Base-by-base conservation (phyloP, 805 yeast genomes). In the Metschnikowia lunata region DNA sequence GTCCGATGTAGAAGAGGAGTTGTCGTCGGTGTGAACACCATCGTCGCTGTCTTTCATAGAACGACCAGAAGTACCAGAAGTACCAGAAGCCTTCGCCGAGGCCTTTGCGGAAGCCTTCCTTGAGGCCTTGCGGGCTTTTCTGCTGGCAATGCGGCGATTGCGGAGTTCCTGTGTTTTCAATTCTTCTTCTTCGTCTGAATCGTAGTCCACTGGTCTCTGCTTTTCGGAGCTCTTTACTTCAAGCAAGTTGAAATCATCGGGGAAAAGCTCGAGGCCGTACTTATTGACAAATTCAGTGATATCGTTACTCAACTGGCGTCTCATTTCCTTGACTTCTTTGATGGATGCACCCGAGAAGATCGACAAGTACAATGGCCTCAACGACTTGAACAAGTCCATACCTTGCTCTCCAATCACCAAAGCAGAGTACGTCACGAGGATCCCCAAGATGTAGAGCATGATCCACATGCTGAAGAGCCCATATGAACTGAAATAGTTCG, bases 331-430 rank as follows among this genome's bases (percentile, higher is more conserved):
- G 52, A 93, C 69, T 46, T 81, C 76, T 35, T 63, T 61, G 39
- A 84, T 68, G 1, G 82, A 76, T 14, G 75, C 66, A 34, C 85
- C 83, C 23, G 80, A 72, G 9, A 76, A 76, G 14, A 85, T 61
- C 3, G 86, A 79, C 26, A 84, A 62, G 64, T 84, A 85, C 35
- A 91, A 67, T 1, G 98, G 97, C 52, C 89, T 76, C 44, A 91
- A 67, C 3, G 95, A 83, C 60, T 88, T 88, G 61, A 85, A 76
- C 38, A 86, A 74, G 60, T 91, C 98, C 81, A 88, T 76, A 30
- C 99, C 99, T 47, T 82, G 85, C 59, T 93, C 99, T 42, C 99
- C 98, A 46, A 88, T 80, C 26, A 88, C 74, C 53, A 93, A 74
- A 0, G 99, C 96, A n/a, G 95, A 82, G 58, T 87, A 91, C 0